Evolutionary conservation across 306 rosid genomes (phyloP), one percentile per base, ranked within the genome.

Genomic region (Pueraria montana): DNA sequence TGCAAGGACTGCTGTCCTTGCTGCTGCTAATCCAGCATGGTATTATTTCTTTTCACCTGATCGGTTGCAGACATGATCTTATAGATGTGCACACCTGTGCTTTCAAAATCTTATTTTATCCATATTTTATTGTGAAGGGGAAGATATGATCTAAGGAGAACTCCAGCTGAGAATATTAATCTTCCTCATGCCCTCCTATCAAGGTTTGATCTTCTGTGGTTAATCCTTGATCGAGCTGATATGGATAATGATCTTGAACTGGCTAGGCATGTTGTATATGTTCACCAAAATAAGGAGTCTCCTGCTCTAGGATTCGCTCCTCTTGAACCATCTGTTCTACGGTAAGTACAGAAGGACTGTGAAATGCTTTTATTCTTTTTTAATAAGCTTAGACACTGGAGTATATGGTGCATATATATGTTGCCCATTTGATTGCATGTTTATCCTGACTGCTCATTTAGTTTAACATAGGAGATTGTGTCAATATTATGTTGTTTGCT

Each of bases 11-110:
- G 99, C 98, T 76, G 97, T 94, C 64, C 98, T 92, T 86, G 95
- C 99, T 85, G 99, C 99, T 78, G 99, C 99, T 75, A 94, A 96
- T 89, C 99, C 98, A 27, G 99, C 99, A 63, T 94, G 99, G 99
- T 96, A 88, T 77, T 48, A 43, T 11, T 36, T 34, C 13, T 71
- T 70, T 83, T 76, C 84, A 78, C 40, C 34, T 56, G 5, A 34
- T 34, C 8, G 5, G 40, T 34, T 34, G 46, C 34, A 56, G 70
- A 82, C 46, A 38, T 24, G 36, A 58, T 77, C 58, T 45, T 70
- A 58, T 74, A 20, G 74, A 6, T 6, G 27, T 77, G n/a, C 45
- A 72, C 27, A 34, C 24, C 30, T 14, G 63, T 74, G 43, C 79
- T 52, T 84, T 84, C 52, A 24, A 74, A 53, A 55, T 62, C 87